phyloP scores from a whole-genome alignment of 2,329 filamentous ascomycete species.

The Apiospora arundinis region DNA sequence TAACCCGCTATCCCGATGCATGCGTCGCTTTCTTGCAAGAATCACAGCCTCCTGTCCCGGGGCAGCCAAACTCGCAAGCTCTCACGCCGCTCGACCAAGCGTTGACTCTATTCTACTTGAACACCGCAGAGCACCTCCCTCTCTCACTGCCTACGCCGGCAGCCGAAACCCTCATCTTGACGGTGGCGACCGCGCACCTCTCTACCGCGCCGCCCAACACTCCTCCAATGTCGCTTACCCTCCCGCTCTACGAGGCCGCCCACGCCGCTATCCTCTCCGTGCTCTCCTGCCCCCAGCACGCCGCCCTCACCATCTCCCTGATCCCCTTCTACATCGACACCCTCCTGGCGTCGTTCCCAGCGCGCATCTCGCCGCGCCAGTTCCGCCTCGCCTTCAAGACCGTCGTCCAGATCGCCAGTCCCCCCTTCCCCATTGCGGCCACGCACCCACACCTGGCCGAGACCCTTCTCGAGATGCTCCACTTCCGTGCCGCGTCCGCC shows the following conservation, averaged over 20 bases:
- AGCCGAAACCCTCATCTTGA: conserved; percentile 76
- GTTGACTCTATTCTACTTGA: conserved; percentile 88
- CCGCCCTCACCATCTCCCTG: conserved; percentile 71
- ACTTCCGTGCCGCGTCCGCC: conserved; percentile 64
- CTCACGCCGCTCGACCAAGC: conserved; percentile 67
- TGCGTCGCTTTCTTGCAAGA: conserved; percentile 70
- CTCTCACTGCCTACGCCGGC: conserved; percentile 68
- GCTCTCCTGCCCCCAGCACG: conserved; percentile 80
- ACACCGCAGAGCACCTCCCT: conserved; percentile 83
- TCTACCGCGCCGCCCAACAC: conserved; percentile 39
- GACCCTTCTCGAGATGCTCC: conserved; percentile 78
- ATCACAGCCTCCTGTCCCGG: conserved; percentile 55
- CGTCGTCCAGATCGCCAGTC: conserved; percentile 79
- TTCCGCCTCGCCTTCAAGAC: conserved; percentile 90
- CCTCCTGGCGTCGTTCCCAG: conserved; percentile 80
- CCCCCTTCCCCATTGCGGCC: conserved; percentile 76
- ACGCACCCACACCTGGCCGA: conserved; percentile 80
- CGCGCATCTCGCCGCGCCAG: conserved; percentile 79
- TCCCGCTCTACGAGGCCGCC: conserved; percentile 81
- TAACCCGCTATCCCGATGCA: conserved; percentile 72
- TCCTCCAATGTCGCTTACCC: conserved; percentile 51
- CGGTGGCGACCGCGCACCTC: conserved; percentile 78
- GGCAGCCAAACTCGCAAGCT: conserved; percentile 63
- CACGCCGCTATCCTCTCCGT: conserved; percentile 83
- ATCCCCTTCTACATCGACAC: conserved; percentile 85